Evolutionary conservation across 2,329 filamentous ascomycete genomes (phyloP).

Genomic region (Colletotrichum shisoi): DNA sequence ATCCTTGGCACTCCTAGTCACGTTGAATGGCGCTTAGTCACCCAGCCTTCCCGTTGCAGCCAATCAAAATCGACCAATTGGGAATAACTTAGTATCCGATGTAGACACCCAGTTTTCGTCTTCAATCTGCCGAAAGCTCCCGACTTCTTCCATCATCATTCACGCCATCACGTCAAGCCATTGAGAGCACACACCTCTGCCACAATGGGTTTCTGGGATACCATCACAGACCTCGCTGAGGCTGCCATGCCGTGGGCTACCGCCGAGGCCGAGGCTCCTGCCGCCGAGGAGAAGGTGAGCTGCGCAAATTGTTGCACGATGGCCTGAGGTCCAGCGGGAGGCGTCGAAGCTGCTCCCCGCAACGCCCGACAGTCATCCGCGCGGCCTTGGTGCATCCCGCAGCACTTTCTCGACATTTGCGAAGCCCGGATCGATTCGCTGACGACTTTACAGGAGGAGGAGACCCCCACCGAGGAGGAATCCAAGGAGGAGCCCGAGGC

Average conservation of each 20-base stretch:
- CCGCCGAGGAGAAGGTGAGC: conserved; percentile 69
- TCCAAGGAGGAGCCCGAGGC: conserved; percentile 57
- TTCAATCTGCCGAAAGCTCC: conserved; percentile 50
- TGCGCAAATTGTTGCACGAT: conserved; percentile 37
- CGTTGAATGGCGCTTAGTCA: conserved; percentile 28
- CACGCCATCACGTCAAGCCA: conserved; percentile 39
- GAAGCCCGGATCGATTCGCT: conserved; percentile 9
- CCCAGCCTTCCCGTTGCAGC: conserved; percentile 40
- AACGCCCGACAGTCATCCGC: background rate
- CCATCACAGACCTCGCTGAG: conserved; percentile 69
- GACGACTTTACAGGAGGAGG: conserved; percentile 48
- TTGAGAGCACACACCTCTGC: conserved; percentile 51
- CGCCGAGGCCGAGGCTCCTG: conserved; percentile 72
- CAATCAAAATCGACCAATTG: conserved; percentile 62
- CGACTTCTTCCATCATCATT: conserved; percentile 47
- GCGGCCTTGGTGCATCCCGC: background rate
- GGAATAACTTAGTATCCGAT: conserved; percentile 55
- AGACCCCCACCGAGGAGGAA: conserved; percentile 47
- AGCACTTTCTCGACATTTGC: background rate
- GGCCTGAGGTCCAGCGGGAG: conserved; percentile 8
- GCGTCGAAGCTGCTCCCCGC: background rate
- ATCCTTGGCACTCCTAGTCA: conserved; percentile 1
- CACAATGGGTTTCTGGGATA: conserved; percentile 73
- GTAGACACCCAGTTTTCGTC: conserved; percentile 44
- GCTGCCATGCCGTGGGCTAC: conserved; percentile 71